Base-by-base conservation (phyloP, 179 eudicot genomes). In the Sideroxylon spinosum region DNA sequence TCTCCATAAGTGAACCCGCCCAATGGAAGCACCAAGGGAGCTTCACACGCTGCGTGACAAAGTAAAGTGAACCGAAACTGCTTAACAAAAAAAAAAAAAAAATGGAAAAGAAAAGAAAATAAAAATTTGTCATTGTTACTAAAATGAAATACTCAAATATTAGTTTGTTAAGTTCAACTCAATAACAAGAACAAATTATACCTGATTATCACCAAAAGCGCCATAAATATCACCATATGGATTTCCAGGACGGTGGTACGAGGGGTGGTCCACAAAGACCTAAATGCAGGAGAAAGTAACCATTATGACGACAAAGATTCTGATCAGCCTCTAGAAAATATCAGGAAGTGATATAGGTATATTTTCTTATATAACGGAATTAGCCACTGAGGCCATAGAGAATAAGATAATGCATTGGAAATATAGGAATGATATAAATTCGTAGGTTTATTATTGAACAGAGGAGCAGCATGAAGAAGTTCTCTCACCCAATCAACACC, bases 181-280 rank as follows among this genome's bases (percentile, higher is more conserved):
- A 50, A 60, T 28, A 25, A 16, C 6, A 17, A 80, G 61, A 69
- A 68, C 11, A 61, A 57, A 62, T 17, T 37, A 16, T 84, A 91
- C 99, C 97, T 96, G 99, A 79, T 96, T 96, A 84, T 96, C 99
- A 49, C 94, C 95, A 85, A 96, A 96, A 79, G 99, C 99, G 77
- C 99, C 99, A 80, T 52, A 81, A 62, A 64, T 82, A 81, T 96
- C 99, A 69, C 98, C 99, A 82, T 96, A 96, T 25, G 99, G 99
- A 81, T 91, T 96, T 78, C 99, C 98, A 71, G 98, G 99, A 65
- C 99, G 90, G 81, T 91, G 99, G 81, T 94, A 96, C 22, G 98
- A 88, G 83, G 92, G 88, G 82, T 96, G 99, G 86, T 96, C 99
- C 29, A 96, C 97, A 81, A 96, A 96, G 53, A 96, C 96, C 98